phyloP scores from a whole-genome alignment of 495 filamentous ascomycete species.

The Diplogelasinospora grovesii region DNA sequence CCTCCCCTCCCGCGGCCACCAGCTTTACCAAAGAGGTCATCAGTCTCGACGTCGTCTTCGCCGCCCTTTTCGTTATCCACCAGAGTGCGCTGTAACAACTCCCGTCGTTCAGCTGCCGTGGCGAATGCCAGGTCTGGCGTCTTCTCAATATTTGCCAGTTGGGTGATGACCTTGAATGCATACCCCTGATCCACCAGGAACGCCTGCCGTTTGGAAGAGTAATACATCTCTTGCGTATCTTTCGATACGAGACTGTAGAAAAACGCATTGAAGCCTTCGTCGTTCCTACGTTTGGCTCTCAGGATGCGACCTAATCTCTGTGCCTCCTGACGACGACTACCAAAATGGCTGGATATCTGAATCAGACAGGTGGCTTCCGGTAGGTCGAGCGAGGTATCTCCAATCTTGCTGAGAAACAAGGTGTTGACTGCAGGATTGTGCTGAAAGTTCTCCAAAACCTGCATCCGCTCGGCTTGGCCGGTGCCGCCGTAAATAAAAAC shows the following conservation, averaged over 20 bases:
- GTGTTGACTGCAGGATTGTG: slow-evolving; percentile 91
- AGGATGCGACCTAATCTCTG: slow-evolving; percentile 93
- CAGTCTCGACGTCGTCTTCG: slow-evolving; percentile 70
- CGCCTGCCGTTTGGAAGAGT: slow-evolving; percentile 92
- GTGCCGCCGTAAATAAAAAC: slow-evolving; percentile 94
- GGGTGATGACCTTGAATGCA: slow-evolving; percentile 98
- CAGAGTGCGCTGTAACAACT: slow-evolving; percentile 87
- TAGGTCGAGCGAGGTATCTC: slow-evolving; percentile 93
- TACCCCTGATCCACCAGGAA: slow-evolving; percentile 99
- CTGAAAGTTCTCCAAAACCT: slow-evolving; percentile 93
- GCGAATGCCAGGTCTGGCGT: slow-evolving; percentile 74
- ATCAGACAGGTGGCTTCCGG: slow-evolving; percentile 97
- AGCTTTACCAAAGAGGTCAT: slow-evolving; percentile 70
- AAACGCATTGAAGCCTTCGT: slow-evolving; percentile 99
- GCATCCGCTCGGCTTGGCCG: slow-evolving; percentile 74
- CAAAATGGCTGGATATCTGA: slow-evolving; percentile 97
- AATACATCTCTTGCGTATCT: slow-evolving; percentile 97
- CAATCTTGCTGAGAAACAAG: slow-evolving; percentile 96
- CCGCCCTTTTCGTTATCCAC: slow-evolving; percentile 77
- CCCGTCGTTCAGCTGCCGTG: slow-evolving; percentile 73
- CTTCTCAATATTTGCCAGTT: slow-evolving; percentile 83
- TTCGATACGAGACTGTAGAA: slow-evolving; percentile 97
- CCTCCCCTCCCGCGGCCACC: slow-evolving; percentile 24
- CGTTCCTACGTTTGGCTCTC: slow-evolving; percentile 89
- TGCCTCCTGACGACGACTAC: slow-evolving; percentile 93